Base-by-base conservation (phyloP, 768 basidiomycete genomes). In the Boletus vinaceobasis region DNA sequence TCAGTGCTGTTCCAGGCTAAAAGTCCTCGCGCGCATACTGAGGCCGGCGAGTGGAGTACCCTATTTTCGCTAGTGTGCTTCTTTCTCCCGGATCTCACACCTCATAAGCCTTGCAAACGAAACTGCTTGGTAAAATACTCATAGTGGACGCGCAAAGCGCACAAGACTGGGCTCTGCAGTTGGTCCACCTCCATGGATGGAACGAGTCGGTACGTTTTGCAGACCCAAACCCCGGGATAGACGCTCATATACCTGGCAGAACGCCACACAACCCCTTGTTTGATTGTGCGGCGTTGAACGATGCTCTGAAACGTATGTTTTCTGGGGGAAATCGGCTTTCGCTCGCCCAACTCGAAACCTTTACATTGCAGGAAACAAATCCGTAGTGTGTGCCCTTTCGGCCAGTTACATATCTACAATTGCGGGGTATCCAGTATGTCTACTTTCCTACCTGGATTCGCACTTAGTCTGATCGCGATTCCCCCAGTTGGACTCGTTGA, bases 391-490 rank as follows among this genome's bases (percentile, higher is more conserved):
- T 65, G 93, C 94, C 35, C 84, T 95, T 56, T 85, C 90, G 39
- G 93, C 93, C 47, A 93, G 92, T 63, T 89, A 94, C 71, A 81
- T 94, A 60, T 94, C 93, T 44, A 97, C 95, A 14, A 83, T 96
- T 65, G 88, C 89, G 53, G 94, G 94, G 47, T 96, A 94, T 71
- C 93, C 93, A 53, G 91, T 82, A 50, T 51, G 73, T 65, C 46
- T 3, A 4, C 36, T 33, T 43, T 5, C 31, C 17, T 48, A n/a
- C 19, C 36, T 19, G 31, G 10, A 27, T 17, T 6, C 13, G 19
- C 17, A 13, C 14, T 4, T 8, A 7, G 43, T 37, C 23, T 40
- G 40, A 62, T 32, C 46, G 37, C 33, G 23, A 48, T 29, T n/a
- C 33, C 33, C 48, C 50, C 64, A 95, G 86, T 76, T 98, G 75